phyloP scores from a whole-genome alignment of 169 alveolate species.

The Cryptosporidium tyzzeri region DNA sequence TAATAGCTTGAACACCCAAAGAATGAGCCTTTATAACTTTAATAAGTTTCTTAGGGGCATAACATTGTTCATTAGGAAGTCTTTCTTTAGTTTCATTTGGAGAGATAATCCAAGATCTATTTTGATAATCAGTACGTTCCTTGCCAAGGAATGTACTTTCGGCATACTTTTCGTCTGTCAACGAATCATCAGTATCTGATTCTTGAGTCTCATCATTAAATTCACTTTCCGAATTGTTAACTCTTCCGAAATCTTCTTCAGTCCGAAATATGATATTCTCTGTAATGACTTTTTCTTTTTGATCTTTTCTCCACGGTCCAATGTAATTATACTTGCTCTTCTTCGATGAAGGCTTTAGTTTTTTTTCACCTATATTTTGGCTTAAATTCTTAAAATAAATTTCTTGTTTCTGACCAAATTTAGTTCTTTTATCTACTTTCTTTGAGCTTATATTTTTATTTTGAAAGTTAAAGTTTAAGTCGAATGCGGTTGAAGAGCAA shows the following conservation, averaged over 20 bases:
- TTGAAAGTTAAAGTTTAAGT: slow-evolving; percentile 35
- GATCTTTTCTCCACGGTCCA: slow-evolving; percentile 32
- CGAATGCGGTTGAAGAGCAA: slow-evolving; percentile 37
- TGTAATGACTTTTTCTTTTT: neutral
- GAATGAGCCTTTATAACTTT: slow-evolving; percentile 93
- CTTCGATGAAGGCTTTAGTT: neutral
- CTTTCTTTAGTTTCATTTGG: slow-evolving; percentile 62
- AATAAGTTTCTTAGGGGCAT: slow-evolving; percentile 93
- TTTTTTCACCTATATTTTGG: neutral
- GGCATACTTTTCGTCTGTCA: neutral
- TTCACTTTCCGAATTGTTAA: neutral
- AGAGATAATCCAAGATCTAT: slow-evolving; percentile 56
- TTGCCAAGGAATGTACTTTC: slow-evolving; percentile 66
- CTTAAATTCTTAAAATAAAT: neutral
- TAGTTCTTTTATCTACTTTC: neutral
- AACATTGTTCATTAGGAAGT: slow-evolving; percentile 80
- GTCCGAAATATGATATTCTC: neutral
- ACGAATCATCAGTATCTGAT: neutral
- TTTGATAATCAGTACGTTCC: slow-evolving; percentile 46
- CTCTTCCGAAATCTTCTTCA: neutral
- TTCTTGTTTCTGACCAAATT: neutral
- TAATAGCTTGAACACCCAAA: slow-evolving; percentile 92
- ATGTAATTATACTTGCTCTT: neutral
- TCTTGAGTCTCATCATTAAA: neutral
- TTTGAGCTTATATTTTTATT: slow-evolving; percentile 1